Percentiles rank a stretch among this genome's conserved stretches.
These are phyloP conservation scores for Leucoagaricus sp. DNA, from an alignment of 1,284 basidiomycete species.

Conservation along the genomic window DNA sequence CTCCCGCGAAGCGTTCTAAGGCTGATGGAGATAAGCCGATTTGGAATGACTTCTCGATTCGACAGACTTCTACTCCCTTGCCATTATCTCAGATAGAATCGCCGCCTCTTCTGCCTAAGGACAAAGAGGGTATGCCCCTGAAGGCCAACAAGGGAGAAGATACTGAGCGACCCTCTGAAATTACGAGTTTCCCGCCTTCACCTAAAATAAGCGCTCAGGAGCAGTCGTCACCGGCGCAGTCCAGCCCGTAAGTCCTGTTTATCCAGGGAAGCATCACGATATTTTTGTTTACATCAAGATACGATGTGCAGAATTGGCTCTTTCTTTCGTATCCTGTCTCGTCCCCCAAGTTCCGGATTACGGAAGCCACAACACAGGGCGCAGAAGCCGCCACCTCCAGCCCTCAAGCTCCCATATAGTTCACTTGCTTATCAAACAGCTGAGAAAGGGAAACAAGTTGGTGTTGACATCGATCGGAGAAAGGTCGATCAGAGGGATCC, in stretches of 20 bases:
- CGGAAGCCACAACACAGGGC: not conserved
- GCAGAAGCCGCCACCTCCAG: not conserved
- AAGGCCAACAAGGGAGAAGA: not conserved
- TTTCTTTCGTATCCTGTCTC: slow-evolving; percentile 5
- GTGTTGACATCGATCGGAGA: not conserved
- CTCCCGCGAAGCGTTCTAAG: slow-evolving; percentile 21
- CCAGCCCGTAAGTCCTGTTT: slow-evolving; percentile 25
- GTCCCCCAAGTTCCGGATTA: slow-evolving; percentile 1
- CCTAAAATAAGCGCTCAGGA: slow-evolving; percentile 16
- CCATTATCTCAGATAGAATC: not conserved
- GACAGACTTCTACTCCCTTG: not conserved
- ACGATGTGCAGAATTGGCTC: slow-evolving; percentile 5
- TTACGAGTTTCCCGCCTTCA: slow-evolving; percentile 8
- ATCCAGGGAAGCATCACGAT: not conserved
- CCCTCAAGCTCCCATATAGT: not conserved
- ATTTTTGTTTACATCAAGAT: not conserved
- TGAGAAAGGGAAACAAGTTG: not conserved
- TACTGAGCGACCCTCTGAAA: slow-evolving; percentile 11
- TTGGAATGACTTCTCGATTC: slow-evolving; percentile 2
- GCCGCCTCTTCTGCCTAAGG: not conserved
- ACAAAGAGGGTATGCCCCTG: not conserved
- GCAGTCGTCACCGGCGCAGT: not conserved
- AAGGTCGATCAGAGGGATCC: slow-evolving; percentile 13
- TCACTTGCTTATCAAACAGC: not conserved
- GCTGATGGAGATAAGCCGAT: not conserved